These are phyloP conservation scores for Colletotrichum falcatum DNA, from an alignment of 2,329 filamentous ascomycete genomes.

Conservation along the genomic window DNA sequence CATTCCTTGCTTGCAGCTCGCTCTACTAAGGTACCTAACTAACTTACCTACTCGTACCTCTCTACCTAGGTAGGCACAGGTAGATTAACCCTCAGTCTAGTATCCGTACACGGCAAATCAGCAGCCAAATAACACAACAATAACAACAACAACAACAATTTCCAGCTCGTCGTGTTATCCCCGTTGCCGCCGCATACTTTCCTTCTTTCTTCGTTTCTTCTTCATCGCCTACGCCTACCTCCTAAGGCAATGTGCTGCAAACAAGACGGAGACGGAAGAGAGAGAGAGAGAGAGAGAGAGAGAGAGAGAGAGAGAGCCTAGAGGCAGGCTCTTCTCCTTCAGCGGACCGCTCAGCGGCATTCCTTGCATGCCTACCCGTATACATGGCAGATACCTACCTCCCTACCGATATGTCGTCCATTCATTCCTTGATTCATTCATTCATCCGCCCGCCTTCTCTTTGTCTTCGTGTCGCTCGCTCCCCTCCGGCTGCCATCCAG, in stretches of 20 bases:
- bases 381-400: too few species aligned
- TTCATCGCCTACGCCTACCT: too few species aligned
- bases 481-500: background rate
- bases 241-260: background rate
- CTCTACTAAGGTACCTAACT: too few species aligned
- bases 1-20: constrained; percentile 4
- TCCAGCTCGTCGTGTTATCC: background rate
- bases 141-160: background rate
- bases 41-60: too few species aligned
- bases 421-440: background rate
- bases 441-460: background rate
- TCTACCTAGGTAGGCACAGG: too few species aligned
- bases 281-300: background rate
- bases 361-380: background rate
- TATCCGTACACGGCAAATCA: background rate
- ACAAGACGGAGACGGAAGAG: background rate
- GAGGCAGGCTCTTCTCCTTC: background rate
- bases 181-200: background rate
- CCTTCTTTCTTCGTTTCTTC: background rate
- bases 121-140: too few species aligned
- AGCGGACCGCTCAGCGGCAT: constrained; percentile 14
- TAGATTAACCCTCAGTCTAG: too few species aligned
- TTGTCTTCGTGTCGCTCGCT: constrained; percentile 1
- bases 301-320: background rate
- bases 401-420: too few species aligned